These are phyloP conservation scores for Mucuna pruriens DNA, from an alignment of 306 rosid genomes.

Conservation along the genomic window DNA sequence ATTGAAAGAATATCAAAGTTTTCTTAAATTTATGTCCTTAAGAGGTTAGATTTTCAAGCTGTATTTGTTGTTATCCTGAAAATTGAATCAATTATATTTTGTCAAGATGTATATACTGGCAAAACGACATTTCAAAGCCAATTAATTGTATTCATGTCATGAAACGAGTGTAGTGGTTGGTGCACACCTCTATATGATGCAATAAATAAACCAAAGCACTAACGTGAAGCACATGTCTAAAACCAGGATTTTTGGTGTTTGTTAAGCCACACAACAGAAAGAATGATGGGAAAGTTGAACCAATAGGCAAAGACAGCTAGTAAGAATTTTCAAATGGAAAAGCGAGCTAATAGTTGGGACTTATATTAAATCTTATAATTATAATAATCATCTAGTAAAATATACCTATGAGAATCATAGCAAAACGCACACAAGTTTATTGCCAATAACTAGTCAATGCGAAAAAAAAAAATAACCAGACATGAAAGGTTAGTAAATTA, in stretches of 20 bases:
- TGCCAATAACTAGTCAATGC: slow-evolving; percentile 23
- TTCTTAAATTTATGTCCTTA: neutral
- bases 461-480: neutral
- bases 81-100: neutral
- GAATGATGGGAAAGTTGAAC: neutral
- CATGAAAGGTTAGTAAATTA: neutral
- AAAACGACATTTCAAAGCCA: neutral
- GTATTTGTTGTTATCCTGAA: neutral
- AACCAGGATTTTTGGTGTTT: neutral
- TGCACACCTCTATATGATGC: neutral
- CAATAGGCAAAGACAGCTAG: neutral
- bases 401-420: slow-evolving; percentile 26
- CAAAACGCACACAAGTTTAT: slow-evolving; percentile 1
- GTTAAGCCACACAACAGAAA: neutral
- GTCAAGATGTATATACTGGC: neutral
- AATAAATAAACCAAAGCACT: slow-evolving; percentile 6
- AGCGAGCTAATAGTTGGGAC: slow-evolving; percentile 35
- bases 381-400: slow-evolving; percentile 28
- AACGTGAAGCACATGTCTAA: neutral
- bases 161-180: no score
- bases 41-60: neutral
- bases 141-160: neutral
- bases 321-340: slow-evolving; percentile 21
- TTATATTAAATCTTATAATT: neutral
- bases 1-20: neutral